phyloP scores from a whole-genome alignment of 495 filamentous ascomycete species.

The Penicillium verhagenii region DNA sequence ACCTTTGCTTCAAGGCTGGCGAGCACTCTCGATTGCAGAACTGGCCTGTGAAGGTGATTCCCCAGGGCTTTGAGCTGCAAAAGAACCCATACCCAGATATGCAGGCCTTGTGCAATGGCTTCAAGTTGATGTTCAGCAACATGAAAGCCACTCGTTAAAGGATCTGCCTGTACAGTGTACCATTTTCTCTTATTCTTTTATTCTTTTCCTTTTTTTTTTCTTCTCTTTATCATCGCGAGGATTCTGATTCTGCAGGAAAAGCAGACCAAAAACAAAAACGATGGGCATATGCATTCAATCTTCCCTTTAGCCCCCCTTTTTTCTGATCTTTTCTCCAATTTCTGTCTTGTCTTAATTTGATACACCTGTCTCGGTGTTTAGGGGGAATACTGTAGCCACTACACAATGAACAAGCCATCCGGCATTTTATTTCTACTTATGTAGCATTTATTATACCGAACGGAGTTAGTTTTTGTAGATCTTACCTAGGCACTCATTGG shows the following conservation, averaged over 20 bases:
- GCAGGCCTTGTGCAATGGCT: constrained; percentile 88
- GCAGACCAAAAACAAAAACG: constrained; percentile 12
- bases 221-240: not conserved
- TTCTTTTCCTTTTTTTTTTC: not conserved
- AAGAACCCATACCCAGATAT: constrained; percentile 89
- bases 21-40: constrained; percentile 64
- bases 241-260: constrained; percentile 4
- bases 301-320: not conserved
- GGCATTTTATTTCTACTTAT: not conserved
- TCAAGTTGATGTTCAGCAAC: constrained; percentile 63
- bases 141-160: constrained; percentile 43
- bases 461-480: not conserved
- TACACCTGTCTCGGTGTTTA: constrained; percentile 24
- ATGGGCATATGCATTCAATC: constrained; percentile 22
- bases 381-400: constrained; percentile 21
- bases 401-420: constrained; percentile 12
- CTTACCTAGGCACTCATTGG: not conserved
- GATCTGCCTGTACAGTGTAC: constrained; percentile 28
- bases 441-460: not conserved
- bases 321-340: constrained; percentile 1
- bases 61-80: constrained; percentile 83
- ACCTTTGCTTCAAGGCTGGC: constrained; percentile 91
- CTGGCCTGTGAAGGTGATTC: constrained; percentile 90
- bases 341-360: constrained; percentile 21
- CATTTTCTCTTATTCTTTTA: constrained; percentile 9